Evolutionary conservation across 306 rosid species (phyloP).

Genomic region (Vigna radiata): DNA sequence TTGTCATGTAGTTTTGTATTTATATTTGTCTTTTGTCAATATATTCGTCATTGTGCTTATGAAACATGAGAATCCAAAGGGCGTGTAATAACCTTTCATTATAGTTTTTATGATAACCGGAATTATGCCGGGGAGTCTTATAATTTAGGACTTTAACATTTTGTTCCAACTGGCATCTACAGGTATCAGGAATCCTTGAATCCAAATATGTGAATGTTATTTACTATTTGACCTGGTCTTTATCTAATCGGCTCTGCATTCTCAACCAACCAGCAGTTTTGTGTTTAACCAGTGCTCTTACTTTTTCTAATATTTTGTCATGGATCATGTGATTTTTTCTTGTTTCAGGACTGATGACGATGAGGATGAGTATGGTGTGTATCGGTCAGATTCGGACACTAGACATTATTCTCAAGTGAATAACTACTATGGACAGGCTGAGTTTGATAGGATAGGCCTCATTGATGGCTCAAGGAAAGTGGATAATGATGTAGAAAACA

Average conservation of each 20-base stretch:
- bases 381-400: slow-evolving; percentile 60
- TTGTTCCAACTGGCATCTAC: not conserved
- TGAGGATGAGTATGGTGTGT: slow-evolving; percentile 66
- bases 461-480: slow-evolving; percentile 56
- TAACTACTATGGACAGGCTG: slow-evolving; percentile 65
- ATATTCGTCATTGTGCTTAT: slow-evolving; percentile 23
- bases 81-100: slow-evolving; percentile 21
- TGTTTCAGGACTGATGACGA: slow-evolving; percentile 76
- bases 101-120: slow-evolving; percentile 11
- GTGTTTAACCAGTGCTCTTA: slow-evolving; percentile 18
- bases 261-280: slow-evolving; percentile 13
- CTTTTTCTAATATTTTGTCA: slow-evolving; percentile 37
- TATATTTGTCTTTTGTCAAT: slow-evolving; percentile 20
- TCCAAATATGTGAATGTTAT: slow-evolving; percentile 28
- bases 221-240: slow-evolving; percentile 18
- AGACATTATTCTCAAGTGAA: slow-evolving; percentile 61
- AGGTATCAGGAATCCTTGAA: slow-evolving; percentile 23
- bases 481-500: slow-evolving; percentile 62
- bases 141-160: slow-evolving; percentile 13
- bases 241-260: slow-evolving; percentile 16
- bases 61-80: slow-evolving; percentile 8
- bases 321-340: slow-evolving; percentile 47
- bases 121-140: slow-evolving; percentile 8
- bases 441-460: slow-evolving; percentile 62
- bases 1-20: slow-evolving; percentile 36